phyloP scores from a whole-genome alignment of 257 asterid species.

The Solanum gracilifrons region DNA sequence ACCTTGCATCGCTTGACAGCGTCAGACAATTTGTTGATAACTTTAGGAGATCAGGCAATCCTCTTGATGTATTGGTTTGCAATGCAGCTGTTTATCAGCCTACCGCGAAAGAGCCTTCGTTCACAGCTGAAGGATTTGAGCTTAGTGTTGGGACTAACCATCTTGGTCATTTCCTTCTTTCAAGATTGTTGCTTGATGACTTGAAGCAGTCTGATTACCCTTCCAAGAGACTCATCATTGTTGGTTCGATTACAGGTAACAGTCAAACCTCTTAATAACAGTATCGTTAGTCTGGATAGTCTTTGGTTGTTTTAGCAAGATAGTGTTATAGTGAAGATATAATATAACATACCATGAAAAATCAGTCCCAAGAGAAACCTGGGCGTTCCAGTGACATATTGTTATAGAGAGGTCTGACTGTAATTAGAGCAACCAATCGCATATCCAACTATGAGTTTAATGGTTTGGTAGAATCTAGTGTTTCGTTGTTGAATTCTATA shows the following conservation, averaged over 20 bases:
- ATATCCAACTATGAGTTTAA: neutral
- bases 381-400: neutral
- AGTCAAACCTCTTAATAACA: neutral
- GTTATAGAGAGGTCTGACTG: neutral
- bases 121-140: constrained; percentile 81
- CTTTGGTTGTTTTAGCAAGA: neutral
- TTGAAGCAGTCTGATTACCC: constrained; percentile 73
- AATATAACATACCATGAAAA: neutral
- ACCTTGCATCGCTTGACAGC: constrained; percentile 74
- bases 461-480: neutral
- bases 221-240: constrained; percentile 72
- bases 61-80: constrained; percentile 78
- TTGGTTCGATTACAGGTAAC: constrained; percentile 84
- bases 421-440: neutral
- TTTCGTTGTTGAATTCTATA: neutral
- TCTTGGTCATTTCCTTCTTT: constrained; percentile 77
- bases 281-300: neutral
- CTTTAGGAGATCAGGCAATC: constrained; percentile 48
- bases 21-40: constrained; percentile 73
- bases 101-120: constrained; percentile 70
- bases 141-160: constrained; percentile 90
- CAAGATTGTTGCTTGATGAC: constrained; percentile 74
- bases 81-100: constrained; percentile 88
- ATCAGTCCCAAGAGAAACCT: neutral
- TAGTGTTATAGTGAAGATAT: rapidly evolving